Base-by-base conservation (phyloP, 768 basidiomycete species). In the Macrolepiota fuliginosa region DNA sequence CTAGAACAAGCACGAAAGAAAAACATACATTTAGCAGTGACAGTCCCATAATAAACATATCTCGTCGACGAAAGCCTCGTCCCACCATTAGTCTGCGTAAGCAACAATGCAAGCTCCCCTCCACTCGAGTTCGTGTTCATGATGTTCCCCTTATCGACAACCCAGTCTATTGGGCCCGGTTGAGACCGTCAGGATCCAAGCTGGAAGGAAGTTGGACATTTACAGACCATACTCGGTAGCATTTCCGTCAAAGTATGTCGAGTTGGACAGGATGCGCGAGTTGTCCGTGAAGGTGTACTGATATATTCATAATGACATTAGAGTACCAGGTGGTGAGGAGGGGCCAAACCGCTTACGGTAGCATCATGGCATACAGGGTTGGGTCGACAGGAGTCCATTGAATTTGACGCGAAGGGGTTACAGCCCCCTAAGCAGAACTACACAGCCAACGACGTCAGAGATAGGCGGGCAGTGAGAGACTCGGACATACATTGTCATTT, bases 351-450 rank as follows among this genome's bases (percentile, higher is more conserved):
- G 58, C 84, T 64, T 68, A 90, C 87, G 32, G 78, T 84, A 22
- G 78, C 77, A 68, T 78, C 82, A 69, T 87, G 68, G 73, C 93
- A 95, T 42, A 93, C 70, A 0, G 93, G 92, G 49, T 80, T 81
- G 1, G 91, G 90, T 52, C 69, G 73, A 75, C 91, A 95, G 0
- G 92, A 91, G 61, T 75, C 74, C 40, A 89, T 73, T 2, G 81
- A 70, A 67, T 86, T 67, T 5, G 92, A 94, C 46, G 78, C 74
- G 32, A 92, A 78, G 19, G 93, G 91, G 68, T 94, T 85, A 76
- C 93, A 95, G n/a, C 93, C 93, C 51, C 90, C 91, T 36, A 92
- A 77, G 70, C 92, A 94, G 71, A 86, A 94, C 87, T 91, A 54
- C 32, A 63, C 24, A 27, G 49, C 40, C 42, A 39, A 37, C 22